These are phyloP conservation scores for Lichtheimia hyalospora DNA, from an alignment of 371 early-diverging fungal genomes.

Conservation along the genomic window DNA sequence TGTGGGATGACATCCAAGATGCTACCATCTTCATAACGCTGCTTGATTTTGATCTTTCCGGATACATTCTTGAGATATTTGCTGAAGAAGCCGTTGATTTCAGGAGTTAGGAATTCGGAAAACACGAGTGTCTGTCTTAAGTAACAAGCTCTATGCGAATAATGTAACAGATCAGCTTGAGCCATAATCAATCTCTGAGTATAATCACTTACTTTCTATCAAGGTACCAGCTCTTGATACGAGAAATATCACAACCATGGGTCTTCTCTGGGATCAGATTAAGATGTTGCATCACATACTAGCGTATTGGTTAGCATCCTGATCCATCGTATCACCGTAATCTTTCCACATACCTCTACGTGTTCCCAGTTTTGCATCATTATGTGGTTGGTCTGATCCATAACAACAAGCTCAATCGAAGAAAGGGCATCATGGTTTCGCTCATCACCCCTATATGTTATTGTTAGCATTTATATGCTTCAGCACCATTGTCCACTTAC, in stretches of 20 bases:
- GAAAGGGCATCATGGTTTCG: conserved; percentile 92
- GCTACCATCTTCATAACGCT: conserved; percentile 59
- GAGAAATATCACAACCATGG: conserved; percentile 94
- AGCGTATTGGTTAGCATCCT: background rate
- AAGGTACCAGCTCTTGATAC: conserved; percentile 84
- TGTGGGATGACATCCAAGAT: conserved; percentile 78
- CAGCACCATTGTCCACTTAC: conserved; percentile 24
- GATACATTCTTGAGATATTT: conserved; percentile 72
- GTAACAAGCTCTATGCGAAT: conserved; percentile 65
- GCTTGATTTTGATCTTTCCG: conserved; percentile 76
- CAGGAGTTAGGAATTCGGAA: conserved; percentile 81
- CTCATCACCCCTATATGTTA: conserved; percentile 68
- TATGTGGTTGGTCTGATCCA: conserved; percentile 86
- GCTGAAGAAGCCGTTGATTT: conserved; percentile 84
- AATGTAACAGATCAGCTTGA: background rate
- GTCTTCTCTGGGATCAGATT: conserved; percentile 85
- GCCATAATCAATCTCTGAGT: background rate
- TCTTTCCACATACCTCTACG: conserved; percentile 46
- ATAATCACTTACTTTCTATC: conserved; percentile 63
- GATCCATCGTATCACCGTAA: background rate
- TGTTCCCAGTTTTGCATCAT: conserved; percentile 99
- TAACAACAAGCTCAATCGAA: conserved; percentile 86
- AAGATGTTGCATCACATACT: conserved; percentile 77
- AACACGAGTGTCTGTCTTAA: conserved; percentile 87
- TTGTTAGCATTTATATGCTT: background rate